Evolutionary conservation across 768 basidiomycete species (phyloP), one percentile per base, ranked within the genome.

Genomic region (Trametes elegans): DNA sequence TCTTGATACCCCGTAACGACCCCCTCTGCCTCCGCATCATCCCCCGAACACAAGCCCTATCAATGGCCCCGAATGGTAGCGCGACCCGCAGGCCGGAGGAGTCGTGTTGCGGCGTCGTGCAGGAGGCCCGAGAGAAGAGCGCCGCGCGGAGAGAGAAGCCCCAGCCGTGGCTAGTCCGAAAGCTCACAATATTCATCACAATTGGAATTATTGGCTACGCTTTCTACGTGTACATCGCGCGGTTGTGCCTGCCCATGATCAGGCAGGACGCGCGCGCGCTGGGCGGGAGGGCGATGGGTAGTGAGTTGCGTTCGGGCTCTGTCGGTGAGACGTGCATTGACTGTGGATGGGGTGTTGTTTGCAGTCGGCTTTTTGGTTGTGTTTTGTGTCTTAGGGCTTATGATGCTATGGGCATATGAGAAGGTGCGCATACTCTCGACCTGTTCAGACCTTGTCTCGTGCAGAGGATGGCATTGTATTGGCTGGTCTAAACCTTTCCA

Each of bases 371-470:
- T 89, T 53, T 66, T 94, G 46, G 75, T 79, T 2, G 77, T 85
- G 0, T 93, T 85, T 63, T 72, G 71, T 32, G 53, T 88, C 5
- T 64, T 95, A 19, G 81, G 80, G 41, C 58, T 85, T n/a, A 81
- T 92, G 80, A 78, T 83, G 76, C 39, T 85, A 0, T 93, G 92
- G 92, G 79, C 85, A 13, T 96, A 95, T 71, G 51, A 79, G 19
- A 83, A 80, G 79, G 92, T 90, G 51, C 46, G 50, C 32, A 11
- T 23, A 7, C 3, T n/a, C n/a, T n/a, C n/a, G n/a, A n/a, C n/a
- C n/a, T n/a, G n/a, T n/a, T n/a, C n/a, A n/a, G n/a, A n/a, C n/a
- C n/a, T n/a, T n/a, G n/a, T n/a, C n/a, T n/a, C n/a, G n/a, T n/a
- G n/a, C n/a, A n/a, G n/a, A n/a, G n/a, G n/a, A n/a, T n/a, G n/a